Evolutionary conservation across 805 yeast species (phyloP).

Genomic region (Jamesozyma lodderae): DNA sequence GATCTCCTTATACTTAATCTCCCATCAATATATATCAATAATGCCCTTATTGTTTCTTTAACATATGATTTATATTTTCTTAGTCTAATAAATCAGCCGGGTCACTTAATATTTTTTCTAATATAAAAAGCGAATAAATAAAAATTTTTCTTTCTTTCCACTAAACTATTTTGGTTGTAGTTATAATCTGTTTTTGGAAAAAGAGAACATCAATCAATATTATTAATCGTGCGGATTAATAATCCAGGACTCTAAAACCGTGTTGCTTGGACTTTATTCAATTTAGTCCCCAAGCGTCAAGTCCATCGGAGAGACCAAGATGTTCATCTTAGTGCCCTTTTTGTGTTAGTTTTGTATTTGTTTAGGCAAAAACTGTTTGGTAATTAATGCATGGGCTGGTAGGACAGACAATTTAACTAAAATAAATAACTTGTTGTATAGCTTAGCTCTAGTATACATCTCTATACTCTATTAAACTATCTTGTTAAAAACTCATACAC

Average conservation of each 20-base stretch:
- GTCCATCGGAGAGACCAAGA: constrained; percentile 56
- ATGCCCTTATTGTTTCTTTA: background rate
- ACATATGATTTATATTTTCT: background rate
- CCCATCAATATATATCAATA: background rate
- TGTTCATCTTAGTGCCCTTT: constrained; percentile 64
- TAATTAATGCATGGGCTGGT: constrained; percentile 51
- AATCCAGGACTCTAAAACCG: constrained; percentile 65
- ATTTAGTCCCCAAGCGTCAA: constrained; percentile 47
- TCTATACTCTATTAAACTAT: too few relatives aligned
- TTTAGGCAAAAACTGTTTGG: background rate
- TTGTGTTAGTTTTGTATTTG: constrained; percentile 24
- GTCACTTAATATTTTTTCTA: background rate
- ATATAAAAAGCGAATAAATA: background rate
- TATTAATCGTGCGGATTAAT: constrained; percentile 50
- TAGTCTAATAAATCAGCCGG: too few relatives aligned
- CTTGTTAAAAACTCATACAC: too few relatives aligned
- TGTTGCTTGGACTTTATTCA: constrained; percentile 50
- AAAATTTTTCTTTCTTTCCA: background rate
- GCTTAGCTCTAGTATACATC: too few relatives aligned
- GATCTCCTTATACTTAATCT: background rate
- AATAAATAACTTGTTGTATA: too few relatives aligned
- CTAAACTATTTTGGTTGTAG: background rate
- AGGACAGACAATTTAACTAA: constrained; percentile 63
- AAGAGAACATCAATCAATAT: constrained; percentile 11
- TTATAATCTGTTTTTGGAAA: background rate